Conservation (phyloP, 352 stramenopile genomes). For the Phytophthora vignae region DNA sequence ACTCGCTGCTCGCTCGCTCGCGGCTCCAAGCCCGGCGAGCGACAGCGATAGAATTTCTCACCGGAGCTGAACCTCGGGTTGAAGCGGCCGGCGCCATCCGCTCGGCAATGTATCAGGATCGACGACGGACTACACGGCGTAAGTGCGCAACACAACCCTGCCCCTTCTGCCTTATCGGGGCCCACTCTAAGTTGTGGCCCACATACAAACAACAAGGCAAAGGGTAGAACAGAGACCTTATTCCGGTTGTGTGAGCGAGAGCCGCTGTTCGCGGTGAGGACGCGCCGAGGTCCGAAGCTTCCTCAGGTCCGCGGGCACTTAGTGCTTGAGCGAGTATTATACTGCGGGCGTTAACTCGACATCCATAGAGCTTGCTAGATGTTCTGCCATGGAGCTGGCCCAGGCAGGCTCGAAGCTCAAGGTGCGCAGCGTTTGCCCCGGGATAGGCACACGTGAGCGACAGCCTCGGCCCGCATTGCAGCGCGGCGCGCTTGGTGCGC, state of each 20-base stretch:
- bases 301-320: background rate
- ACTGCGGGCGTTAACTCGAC: too few species aligned
- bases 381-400: too few species aligned
- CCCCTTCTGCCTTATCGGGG: conserved; percentile 40
- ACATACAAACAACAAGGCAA: conserved; percentile 34
- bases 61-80: conserved; percentile 40
- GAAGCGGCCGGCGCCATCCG: conserved; percentile 44
- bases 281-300: conserved; percentile 23
- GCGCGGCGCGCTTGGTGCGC: conserved; percentile 12
- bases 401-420: too few species aligned
- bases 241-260: conserved; percentile 13
- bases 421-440: background rate
- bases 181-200: conserved; percentile 20
- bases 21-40: background rate
- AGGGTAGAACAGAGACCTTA: conserved; percentile 39
- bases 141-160: conserved; percentile 33
- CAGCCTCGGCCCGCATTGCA: conserved; percentile 20
- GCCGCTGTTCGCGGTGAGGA: conserved; percentile 18
- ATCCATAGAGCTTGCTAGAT: too few species aligned
- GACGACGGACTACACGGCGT: conserved; percentile 45
- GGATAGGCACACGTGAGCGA: conserved; percentile 39
- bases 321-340: too few species aligned
- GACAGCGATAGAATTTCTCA: conserved; percentile 50
- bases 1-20: conserved; percentile 8
- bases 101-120: conserved; percentile 42